These are phyloP conservation scores for Talaromyces piceae DNA, from an alignment of 2,329 filamentous ascomycete genomes.

Conservation along the genomic window DNA sequence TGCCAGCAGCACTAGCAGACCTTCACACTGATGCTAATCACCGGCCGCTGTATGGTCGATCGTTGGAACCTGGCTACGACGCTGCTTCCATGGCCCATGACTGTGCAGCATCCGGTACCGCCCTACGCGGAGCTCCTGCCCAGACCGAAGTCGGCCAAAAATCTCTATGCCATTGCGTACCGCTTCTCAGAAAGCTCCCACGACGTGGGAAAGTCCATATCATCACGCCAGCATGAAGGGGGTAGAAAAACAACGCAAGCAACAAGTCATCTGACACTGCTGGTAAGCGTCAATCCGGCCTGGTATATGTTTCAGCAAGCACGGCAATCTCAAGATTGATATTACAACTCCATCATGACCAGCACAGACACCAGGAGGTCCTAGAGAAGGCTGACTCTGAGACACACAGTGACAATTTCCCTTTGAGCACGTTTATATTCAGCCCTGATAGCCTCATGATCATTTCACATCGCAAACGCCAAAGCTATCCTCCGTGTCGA, in stretches of 20 bases:
- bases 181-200: slow-evolving; percentile 45
- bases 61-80: slow-evolving; percentile 39
- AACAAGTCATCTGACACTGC: slow-evolving; percentile 43
- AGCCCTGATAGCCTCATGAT: slow-evolving; percentile 13
- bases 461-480: slow-evolving; percentile 45
- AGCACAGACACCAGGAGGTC: slow-evolving; percentile 37
- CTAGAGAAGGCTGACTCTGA: slow-evolving; percentile 40
- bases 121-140: slow-evolving; percentile 37
- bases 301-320: slow-evolving; percentile 39
- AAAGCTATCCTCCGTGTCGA: slow-evolving; percentile 46
- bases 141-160: slow-evolving; percentile 48
- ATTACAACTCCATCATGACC: slow-evolving; percentile 35
- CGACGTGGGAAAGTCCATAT: slow-evolving; percentile 50
- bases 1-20: slow-evolving; percentile 57
- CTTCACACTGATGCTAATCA: slow-evolving; percentile 47
- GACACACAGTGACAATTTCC: slow-evolving; percentile 40
- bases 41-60: slow-evolving; percentile 43
- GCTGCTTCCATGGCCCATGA: slow-evolving; percentile 31
- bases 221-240: slow-evolving; percentile 29
- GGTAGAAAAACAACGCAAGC: no score
- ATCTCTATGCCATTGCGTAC: slow-evolving; percentile 45
- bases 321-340: slow-evolving; percentile 35
- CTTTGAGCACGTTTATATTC: slow-evolving; percentile 17
- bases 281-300: slow-evolving; percentile 35
- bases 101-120: slow-evolving; percentile 34